Percentiles rank a stretch among this genome's conserved stretches.
Conservation (phyloP, 2,329 filamentous ascomycete species). For the Ploettnerulaceae sp. region DNA sequence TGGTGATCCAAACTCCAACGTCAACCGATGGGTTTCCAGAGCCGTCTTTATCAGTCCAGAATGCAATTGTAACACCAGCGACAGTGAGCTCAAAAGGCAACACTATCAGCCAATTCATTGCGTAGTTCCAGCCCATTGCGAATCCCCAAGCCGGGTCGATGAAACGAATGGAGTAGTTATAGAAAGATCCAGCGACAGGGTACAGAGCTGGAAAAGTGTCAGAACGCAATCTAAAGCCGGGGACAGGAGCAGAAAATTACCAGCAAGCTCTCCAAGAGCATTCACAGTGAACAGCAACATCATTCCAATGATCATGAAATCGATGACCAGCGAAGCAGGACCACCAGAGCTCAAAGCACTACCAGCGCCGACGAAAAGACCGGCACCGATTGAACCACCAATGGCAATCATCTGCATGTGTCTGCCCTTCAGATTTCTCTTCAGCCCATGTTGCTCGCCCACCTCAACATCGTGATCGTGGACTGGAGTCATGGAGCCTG, state of each 20-base stretch:
- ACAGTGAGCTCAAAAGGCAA: slow-evolving; percentile 83
- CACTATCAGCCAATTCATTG: slow-evolving; percentile 79
- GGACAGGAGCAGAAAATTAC: slow-evolving; percentile 50
- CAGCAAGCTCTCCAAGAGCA: slow-evolving; percentile 85
- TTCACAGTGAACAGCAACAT: slow-evolving; percentile 63
- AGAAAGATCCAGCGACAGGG: slow-evolving; percentile 87
- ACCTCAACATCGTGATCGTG: slow-evolving; percentile 21
- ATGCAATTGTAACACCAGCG: slow-evolving; percentile 76
- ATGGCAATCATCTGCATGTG: slow-evolving; percentile 51
- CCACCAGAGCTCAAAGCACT: slow-evolving; percentile 43
- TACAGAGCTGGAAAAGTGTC: slow-evolving; percentile 48
- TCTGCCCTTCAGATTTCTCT: slow-evolving; percentile 40
- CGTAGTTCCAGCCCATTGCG: slow-evolving; percentile 92
- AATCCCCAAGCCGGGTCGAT: slow-evolving; percentile 95
- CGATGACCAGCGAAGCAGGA: slow-evolving; percentile 71
- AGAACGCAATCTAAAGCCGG: background rate
- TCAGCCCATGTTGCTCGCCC: slow-evolving; percentile 33
- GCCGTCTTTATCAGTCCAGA: slow-evolving; percentile 57
- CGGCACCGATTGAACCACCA: slow-evolving; percentile 46
- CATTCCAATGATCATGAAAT: slow-evolving; percentile 70
- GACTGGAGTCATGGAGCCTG: background rate
- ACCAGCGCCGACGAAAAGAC: slow-evolving; percentile 46
- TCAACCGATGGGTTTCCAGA: slow-evolving; percentile 40
- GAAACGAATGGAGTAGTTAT: slow-evolving; percentile 86
- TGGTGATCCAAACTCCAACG: slow-evolving; percentile 71